Evolutionary conservation across 2,329 filamentous ascomycete species (phyloP), one percentile per base, ranked within the genome.

Genomic region (Scleromitrula shiraiana): DNA sequence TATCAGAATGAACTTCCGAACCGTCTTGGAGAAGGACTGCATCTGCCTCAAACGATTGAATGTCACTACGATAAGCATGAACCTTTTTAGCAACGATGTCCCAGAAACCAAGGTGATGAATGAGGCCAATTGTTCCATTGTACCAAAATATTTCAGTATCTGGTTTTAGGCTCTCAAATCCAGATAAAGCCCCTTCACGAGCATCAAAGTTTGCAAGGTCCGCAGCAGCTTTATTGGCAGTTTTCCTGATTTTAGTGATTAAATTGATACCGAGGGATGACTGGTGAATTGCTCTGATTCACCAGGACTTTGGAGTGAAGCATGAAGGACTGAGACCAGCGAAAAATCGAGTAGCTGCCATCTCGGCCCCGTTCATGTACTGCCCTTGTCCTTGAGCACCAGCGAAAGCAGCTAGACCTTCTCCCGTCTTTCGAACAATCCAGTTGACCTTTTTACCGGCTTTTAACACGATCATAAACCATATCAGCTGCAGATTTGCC

Each of bases 91-190:
- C 54, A 35, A 61, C 50, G 7, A 53, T 53, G 24, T 57, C 44
- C 47, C 53, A 60, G 46, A 62, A 60, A 47, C 61, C 55, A 26
- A 50, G 44, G 29, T 60, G 58, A 42, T 61, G 55, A 30, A 57
- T 54, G 17, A 58, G 55, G 23, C 60, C 59, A 17, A 56, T 54
- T 1, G 58, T 58, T 15, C 57, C 49, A 46, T 60, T 61, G 38
- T 56, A 55, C 59, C 57, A 60, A 36, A 59, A 59, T 5, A 61
- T 56, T 20, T 56, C 57, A 17, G 9, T 41, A 4, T 29, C 37
- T 6, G 22, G 40, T 42, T 53, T 49, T 49, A 41, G 41, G 22
- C 44, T 15, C 10, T 4, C n/a, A 7, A 35, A 43, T 0, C 41
- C 41, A 12, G 30, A 57, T 52, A 23, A 51, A 42, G 41, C 52